Evolutionary conservation across 2,329 filamentous ascomycete genomes (phyloP), one percentile per base, ranked within the genome.

Genomic region (Alternaria triticina): DNA sequence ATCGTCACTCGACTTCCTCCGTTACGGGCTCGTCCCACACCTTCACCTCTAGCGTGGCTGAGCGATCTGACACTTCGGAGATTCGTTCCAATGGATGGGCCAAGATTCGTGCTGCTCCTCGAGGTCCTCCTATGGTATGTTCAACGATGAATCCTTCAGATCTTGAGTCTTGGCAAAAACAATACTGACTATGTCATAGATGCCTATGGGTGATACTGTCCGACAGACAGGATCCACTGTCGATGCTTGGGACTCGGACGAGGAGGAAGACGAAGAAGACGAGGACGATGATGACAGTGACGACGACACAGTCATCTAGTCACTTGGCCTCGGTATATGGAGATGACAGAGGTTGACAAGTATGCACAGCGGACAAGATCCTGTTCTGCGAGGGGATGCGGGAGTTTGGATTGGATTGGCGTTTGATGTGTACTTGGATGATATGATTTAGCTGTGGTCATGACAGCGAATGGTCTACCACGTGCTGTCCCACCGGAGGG

Each of bases 201-300:
- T 59, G 22, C 61, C 68, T 12, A 58, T 59, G 30, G 64, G 65
- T 10, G 64, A 71, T 28, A 28, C 30, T 10, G n/a, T 28, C 22
- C 57, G 33, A 15, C 56, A 65, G 15, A 27, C 30, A 10, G 57
- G 47, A 3, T 50, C 64, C 4, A 3, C 46, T 17, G 50, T 60
- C 9, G 59, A 61, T 23, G 49, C 52, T 1, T 65, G 61, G 59
- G 71, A 75, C 23, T 66, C 57, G 15, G 61, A 64, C 11, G 36
- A 81, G 75, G 36, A 81, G 75, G 27, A 82, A 77, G 27, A 82
- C 76, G 71, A 80, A 1, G 84, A 86, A 27, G 81, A 86, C 43
- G 80, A 82, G 9, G 81, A 79, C 22, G 67, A 69, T 40, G 65
- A 72, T 27, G 77, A 84, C 51, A 73, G 76, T n/a, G 76, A 76